Evolutionary conservation across 2,329 filamentous ascomycete genomes (phyloP), one percentile per base, ranked within the genome.

Genomic region (Colletotrichum magnum): DNA sequence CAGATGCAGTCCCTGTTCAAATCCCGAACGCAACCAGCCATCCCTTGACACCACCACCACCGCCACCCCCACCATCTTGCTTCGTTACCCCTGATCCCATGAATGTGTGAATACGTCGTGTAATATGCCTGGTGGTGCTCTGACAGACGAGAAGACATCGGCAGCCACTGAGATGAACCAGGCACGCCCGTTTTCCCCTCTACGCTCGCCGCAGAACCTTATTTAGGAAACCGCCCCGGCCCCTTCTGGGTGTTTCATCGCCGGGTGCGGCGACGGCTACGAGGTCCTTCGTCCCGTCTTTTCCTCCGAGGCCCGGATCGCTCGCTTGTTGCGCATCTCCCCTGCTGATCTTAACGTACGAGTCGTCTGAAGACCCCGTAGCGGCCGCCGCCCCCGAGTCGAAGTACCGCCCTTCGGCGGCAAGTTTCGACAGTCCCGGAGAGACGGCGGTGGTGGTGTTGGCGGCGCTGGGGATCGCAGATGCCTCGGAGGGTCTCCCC

Each of bases 141-240:
- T 28, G 48, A 52, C 21, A 52, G 12, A 50, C 47, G 45, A 45
- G 15, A 5, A 43, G 41, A 43, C 41, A n/a, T 6, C 6, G 16
- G 15, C 13, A 43, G 6, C 41, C 41, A 43, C 58, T 60, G 58
- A 62, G 52, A 56, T 57, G 60, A 56, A 64, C 51, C 59, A 36
- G 32, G 32, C 39, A 36, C 50, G 59, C 50, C 59, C 59, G 59
- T 45, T 54, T 36, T 50, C 18, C 28, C n/a, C 36, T 32, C 54
- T 52, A 77, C 67, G 70, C 69, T 62, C 77, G 75, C 58, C 79
- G 74, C 52, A 81, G 80, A 71, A 81, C 77, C 74, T 81, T 81
- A 48, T 76, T 79, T 21, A 82, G 73, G 58, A 81, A 68, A 24
- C 76, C 75, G 16, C 75, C 75, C 28, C 78, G 75, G 16, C 79